Evolutionary conservation across 805 yeast genomes (phyloP).

Genomic region (Debaryomyces maramus): DNA sequence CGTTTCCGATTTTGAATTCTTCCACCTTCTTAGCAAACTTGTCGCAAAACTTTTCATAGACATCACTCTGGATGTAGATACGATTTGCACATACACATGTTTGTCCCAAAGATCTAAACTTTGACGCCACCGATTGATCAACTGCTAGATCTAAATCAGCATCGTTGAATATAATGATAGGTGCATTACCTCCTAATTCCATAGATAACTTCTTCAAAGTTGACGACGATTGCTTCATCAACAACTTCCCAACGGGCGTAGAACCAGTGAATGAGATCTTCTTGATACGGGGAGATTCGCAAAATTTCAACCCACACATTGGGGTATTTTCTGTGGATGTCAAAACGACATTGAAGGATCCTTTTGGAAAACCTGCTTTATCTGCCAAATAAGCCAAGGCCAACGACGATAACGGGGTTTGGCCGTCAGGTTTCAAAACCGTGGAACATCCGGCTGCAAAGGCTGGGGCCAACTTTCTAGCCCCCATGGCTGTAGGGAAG

Average conservation of each 20-base stretch:
- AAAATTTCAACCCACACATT: constrained; percentile 50
- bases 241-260: constrained; percentile 66
- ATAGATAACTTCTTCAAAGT: constrained; percentile 69
- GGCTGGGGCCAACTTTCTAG: constrained; percentile 65
- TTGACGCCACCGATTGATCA: constrained; percentile 62
- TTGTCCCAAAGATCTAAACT: constrained; percentile 77
- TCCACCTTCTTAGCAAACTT: constrained; percentile 49
- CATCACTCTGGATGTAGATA: constrained; percentile 58
- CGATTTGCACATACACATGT: constrained; percentile 82
- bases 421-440: constrained; percentile 60
- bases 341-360: constrained; percentile 53
- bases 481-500: constrained; percentile 67
- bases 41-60: constrained; percentile 62
- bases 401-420: constrained; percentile 60
- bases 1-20: constrained; percentile 55
- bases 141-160: constrained; percentile 68
- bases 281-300: constrained; percentile 55
- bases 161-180: constrained; percentile 72
- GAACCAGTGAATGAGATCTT: constrained; percentile 81
- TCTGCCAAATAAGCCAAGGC: constrained; percentile 56
- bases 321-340: constrained; percentile 51
- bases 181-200: constrained; percentile 83
- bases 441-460: constrained; percentile 66
- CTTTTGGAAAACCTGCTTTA: constrained; percentile 61
- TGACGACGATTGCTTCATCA: constrained; percentile 60